Percentiles rank a stretch among this genome's conserved stretches.
Evolutionary conservation across 257 asterid genomes (phyloP).

Genomic region (Nicotiana paniculata): DNA sequence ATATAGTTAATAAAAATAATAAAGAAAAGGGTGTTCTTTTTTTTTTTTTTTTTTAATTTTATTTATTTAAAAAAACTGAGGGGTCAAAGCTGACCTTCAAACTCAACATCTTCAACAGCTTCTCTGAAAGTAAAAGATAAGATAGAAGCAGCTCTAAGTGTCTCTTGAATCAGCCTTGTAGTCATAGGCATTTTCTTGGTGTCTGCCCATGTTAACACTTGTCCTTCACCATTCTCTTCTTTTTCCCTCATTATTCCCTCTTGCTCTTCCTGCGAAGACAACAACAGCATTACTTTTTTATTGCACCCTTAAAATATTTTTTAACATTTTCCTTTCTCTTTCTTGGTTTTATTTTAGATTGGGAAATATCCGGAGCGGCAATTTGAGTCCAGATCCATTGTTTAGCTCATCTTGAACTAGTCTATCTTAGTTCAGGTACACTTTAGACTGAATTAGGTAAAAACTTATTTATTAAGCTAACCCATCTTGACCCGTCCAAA

Average conservation of each 20-base stretch:
- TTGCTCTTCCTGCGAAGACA: slow-evolving; percentile 55
- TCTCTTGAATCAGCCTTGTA: slow-evolving; percentile 68
- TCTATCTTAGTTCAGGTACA: no score
- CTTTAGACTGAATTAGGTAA: no score
- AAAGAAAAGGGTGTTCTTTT: background rate
- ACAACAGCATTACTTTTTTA: background rate
- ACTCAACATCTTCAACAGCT: slow-evolving; percentile 78
- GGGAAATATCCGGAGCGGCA: no score
- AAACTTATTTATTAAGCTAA: no score
- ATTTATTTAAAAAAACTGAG: background rate
- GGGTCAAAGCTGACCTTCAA: slow-evolving; percentile 41
- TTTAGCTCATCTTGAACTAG: no score
- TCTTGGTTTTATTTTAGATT: no score
- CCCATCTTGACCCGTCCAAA: no score
- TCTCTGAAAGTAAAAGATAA: slow-evolving; percentile 72
- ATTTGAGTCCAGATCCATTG: no score
- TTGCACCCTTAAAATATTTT: background rate
- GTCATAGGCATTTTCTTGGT: slow-evolving; percentile 67
- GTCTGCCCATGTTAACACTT: slow-evolving; percentile 42
- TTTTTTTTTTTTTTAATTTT: no score
- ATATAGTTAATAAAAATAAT: background rate
- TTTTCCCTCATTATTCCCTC: slow-evolving; percentile 45
- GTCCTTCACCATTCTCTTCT: slow-evolving; percentile 34
- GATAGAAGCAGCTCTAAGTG: slow-evolving; percentile 68
- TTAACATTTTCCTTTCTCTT: no score